Evolutionary conservation across 305 asterid genomes (phyloP), one percentile per base, ranked within the genome.

Genomic region (Ilex paraguariensis): DNA sequence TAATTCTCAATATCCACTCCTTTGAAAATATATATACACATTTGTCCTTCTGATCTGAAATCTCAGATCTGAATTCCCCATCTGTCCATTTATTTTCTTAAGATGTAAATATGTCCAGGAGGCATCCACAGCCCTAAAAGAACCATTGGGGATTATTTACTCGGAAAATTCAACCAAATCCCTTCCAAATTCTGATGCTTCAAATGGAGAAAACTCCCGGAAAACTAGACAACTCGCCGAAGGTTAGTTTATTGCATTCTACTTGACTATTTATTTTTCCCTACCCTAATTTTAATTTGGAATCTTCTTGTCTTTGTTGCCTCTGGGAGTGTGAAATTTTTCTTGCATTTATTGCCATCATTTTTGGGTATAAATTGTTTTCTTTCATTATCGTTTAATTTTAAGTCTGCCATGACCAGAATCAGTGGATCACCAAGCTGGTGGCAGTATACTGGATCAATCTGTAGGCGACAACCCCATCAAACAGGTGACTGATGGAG

Each of bases 211-310:
- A 56, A 88, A 70, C 72, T 67, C 84, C 59, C 95, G 79, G 21
- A 73, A 77, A 56, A 73, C 82, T 46, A 79, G 96, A 81, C 95
- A 84, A 62, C 93, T 90, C 36, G 49, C 88, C 33, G 91, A 72
- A 88, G 96, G 98, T 88, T 61, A 50, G 57, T 5, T 28, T 54
- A 14, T 14, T 54, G 4, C 57, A 54, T 4, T 17, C 0, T 54
- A 54, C 57, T 21, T 21, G 28, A 21, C 28, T 21, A 21, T 21
- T 21, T 21, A 21, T 21, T 21, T 21, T 21, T 21, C 28, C 2
- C 28, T 21, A 21, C 28, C 28, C 28, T 21, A 21, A 21, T 21
- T 21, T 2, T 1, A 1, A 1, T 21, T 21, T 21, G 28, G 28
- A 21, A 21, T 21, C 2, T 21, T 21, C 28, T 21, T 21, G 28